A percentile compares a stretch with the other conserved stretches of the same genome.
Conservation (phyloP, 371 early-diverging fungal genomes). For the Synchytrium microbalum region DNA sequence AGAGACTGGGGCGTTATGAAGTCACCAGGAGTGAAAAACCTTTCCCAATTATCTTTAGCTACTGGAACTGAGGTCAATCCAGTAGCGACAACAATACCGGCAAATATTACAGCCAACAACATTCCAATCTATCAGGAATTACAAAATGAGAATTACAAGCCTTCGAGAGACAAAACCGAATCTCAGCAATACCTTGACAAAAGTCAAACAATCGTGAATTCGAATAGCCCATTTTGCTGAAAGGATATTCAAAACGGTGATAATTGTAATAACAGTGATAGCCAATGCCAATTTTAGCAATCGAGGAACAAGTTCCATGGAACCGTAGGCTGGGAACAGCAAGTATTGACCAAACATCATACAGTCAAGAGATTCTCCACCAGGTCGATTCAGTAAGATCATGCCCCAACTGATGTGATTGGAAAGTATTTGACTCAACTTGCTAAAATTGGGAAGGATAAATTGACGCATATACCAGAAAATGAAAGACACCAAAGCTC, state of each 20-base stretch:
- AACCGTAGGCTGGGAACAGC: constrained; percentile 31
- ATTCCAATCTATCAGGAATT: constrained; percentile 7
- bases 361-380: constrained; percentile 37
- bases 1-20: constrained; percentile 22
- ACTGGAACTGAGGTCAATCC: background rate
- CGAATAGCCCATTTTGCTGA: constrained; percentile 16
- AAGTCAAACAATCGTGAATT: constrained; percentile 23
- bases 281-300: constrained; percentile 51
- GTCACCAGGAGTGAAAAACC: background rate
- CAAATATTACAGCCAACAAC: background rate
- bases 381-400: constrained; percentile 34
- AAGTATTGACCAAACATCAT: constrained; percentile 38
- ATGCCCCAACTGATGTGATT: background rate
- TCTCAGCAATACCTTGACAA: constrained; percentile 22
- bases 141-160: constrained; percentile 7
- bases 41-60: background rate
- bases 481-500: constrained; percentile 60
- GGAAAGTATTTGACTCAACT: too few species aligned
- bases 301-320: constrained; percentile 8
- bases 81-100: background rate
- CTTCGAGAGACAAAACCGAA: constrained; percentile 32
- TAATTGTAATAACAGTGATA: constrained; percentile 29
- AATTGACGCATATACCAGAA: too few species aligned
- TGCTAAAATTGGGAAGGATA: too few species aligned
- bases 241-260: background rate